These are phyloP conservation scores for Plectosphaerella sp. DNA, from an alignment of 2,329 filamentous ascomycete genomes.

Conservation along the genomic window DNA sequence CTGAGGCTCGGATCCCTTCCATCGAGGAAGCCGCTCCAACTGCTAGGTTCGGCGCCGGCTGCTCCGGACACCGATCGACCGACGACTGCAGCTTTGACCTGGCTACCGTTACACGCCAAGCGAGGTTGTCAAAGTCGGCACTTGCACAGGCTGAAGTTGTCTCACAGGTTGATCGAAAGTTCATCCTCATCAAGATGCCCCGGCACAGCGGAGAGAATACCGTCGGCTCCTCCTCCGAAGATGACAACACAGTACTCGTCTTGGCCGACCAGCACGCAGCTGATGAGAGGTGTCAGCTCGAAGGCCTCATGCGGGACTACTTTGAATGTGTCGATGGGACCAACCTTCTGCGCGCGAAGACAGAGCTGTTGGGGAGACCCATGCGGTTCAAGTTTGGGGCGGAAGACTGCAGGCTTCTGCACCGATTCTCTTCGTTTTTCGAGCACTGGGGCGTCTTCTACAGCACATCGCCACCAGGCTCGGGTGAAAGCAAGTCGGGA, in stretches of 20 bases:
- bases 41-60: conserved; percentile 1
- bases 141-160: conserved; percentile 63
- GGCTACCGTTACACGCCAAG: conserved; percentile 17
- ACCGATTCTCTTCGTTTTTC: conserved; percentile 52
- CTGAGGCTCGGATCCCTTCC: conserved; percentile 40
- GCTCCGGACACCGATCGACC: conserved; percentile 10
- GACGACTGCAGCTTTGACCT: not conserved
- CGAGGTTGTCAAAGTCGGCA: conserved; percentile 56
- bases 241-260: conserved; percentile 52
- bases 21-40: conserved; percentile 17
- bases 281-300: conserved; percentile 81
- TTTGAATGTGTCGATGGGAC: conserved; percentile 25
- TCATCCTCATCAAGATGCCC: conserved; percentile 65
- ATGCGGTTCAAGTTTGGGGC: conserved; percentile 61
- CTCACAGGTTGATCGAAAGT: conserved; percentile 84
- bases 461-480: conserved; percentile 34
- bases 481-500: not conserved
- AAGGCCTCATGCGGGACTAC: conserved; percentile 59
- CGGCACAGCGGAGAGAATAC: conserved; percentile 5
- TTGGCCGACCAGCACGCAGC: conserved; percentile 93
- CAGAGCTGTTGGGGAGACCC: conserved; percentile 41
- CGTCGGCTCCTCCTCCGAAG: not conserved
- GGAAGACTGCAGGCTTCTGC: conserved; percentile 58
- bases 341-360: conserved; percentile 15
- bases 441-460: conserved; percentile 68